These are phyloP conservation scores for Goffeauzyma gilvescens DNA, from an alignment of 768 basidiomycete genomes.

Conservation along the genomic window DNA sequence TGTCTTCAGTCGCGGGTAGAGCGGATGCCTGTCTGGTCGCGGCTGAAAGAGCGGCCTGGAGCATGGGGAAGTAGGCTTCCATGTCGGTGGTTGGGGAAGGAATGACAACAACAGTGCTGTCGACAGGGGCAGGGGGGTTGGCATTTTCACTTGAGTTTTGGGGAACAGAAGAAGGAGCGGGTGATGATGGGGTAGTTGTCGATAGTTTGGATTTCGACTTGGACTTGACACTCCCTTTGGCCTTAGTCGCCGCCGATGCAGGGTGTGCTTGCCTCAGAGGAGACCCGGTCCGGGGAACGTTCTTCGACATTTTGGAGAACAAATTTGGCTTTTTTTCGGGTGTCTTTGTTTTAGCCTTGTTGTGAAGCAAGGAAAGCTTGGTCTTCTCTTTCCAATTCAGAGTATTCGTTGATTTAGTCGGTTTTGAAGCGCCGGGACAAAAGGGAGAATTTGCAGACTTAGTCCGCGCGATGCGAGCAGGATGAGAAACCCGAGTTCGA, in stretches of 20 bases:
- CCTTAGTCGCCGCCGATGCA: background rate
- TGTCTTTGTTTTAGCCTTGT: conserved; percentile 2
- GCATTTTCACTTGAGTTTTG: background rate
- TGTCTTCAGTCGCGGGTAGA: conserved; percentile 43
- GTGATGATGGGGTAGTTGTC: too few relatives aligned
- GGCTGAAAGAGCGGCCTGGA: conserved; percentile 24
- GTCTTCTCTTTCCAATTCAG: background rate
- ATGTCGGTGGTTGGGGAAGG: conserved; percentile 13
- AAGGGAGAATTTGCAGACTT: background rate
- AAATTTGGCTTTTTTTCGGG: background rate
- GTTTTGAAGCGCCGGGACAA: background rate
- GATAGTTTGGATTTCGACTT: too few relatives aligned
- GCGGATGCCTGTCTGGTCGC: conserved; percentile 26
- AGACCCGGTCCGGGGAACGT: too few relatives aligned
- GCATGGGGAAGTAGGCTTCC: conserved; percentile 17
- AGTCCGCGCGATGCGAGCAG: background rate
- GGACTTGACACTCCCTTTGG: background rate
- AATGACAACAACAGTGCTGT: background rate
- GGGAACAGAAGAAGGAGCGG: background rate
- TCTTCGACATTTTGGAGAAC: background rate
- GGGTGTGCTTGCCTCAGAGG: too few relatives aligned
- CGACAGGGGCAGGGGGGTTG: background rate
- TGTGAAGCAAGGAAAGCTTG: background rate
- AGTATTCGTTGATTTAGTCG: background rate
- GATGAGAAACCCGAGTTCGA: background rate